Evolutionary conservation across 164 flowering plant species (phyloP), one percentile per base, ranked within the genome.

Genomic region (Umbellularia californica): DNA sequence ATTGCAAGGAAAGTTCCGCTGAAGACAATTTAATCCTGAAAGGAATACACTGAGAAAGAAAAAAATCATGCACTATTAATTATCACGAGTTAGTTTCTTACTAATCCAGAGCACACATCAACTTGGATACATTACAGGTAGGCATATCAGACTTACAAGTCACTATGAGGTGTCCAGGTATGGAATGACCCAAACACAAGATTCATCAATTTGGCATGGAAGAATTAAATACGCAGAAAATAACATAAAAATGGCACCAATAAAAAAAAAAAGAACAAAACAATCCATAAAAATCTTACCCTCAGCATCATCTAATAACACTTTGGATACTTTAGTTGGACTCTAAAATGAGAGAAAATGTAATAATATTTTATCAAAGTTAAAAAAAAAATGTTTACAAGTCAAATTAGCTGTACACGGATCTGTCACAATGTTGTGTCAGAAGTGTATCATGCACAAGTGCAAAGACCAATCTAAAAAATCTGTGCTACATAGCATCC

Each of bases 1-100:
- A 77, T 81, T 77, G 85, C 98, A 94, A 14, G 93, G 89, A 74
- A 90, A 94, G 68, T 83, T 80, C 23, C 84, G 70, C 50, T 92
- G 95, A 69, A 92, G 90, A 75, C 98, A 94, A 73, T 82, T 77
- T 74, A 90, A 73, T 65, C 94, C 93, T 25, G 82, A 70, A 70
- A 87, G 86, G 69, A 88, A 78, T 75, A 11, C 71, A 77, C 95
- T 89, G 81, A 65, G 41, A 9, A 82, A 60, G 20, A 50, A 75
- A 55, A 71, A 20, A 69, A 60, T 71, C 10, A 70, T 25, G 72
- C 19, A 65, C 14, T 65, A 14, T 23, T n/a, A 65, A 25, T 7
- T 24, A 23, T 13, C 24, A 65, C 2, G 9, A 58, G n/a, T 19
- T 17, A 58, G 62, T 58, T 6, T 58, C 64, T 15, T 58, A 20